phyloP scores from a whole-genome alignment of 148 eudicot genomes.

The Cornus florida region DNA sequence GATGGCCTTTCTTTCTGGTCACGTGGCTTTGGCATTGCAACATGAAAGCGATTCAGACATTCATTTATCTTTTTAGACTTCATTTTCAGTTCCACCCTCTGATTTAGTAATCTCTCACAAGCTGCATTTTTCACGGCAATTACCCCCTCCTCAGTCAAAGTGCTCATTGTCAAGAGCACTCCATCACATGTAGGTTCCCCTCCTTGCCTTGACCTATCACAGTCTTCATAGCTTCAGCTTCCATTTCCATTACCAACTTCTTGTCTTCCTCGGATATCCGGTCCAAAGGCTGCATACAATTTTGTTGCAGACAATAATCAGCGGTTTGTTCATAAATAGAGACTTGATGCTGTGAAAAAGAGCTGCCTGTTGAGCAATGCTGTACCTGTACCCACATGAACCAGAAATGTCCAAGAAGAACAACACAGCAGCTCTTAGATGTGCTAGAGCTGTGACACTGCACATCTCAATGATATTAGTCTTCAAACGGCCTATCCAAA shows the following conservation, averaged over 20 bases:
- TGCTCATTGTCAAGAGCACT: constrained; percentile 4
- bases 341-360: constrained; percentile 91
- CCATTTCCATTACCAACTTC: constrained; percentile 47
- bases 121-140: constrained; percentile 46
- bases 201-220: constrained; percentile 42
- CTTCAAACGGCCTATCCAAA: constrained; percentile 55
- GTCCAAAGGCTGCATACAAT: constrained; percentile 45
- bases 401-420: constrained; percentile 91
- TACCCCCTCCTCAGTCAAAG: constrained; percentile 53
- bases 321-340: constrained; percentile 86
- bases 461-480: constrained; percentile 57
- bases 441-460: constrained; percentile 72
- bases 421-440: constrained; percentile 83
- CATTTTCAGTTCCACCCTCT: constrained; percentile 54
- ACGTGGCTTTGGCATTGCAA: constrained; percentile 47
- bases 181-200: constrained; percentile 43
- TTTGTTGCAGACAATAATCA: constrained; percentile 54
- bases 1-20: constrained; percentile 40
- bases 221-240: constrained; percentile 48
- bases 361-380: constrained; percentile 85
- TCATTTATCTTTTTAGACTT: constrained; percentile 55
- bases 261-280: constrained; percentile 38
- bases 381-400: constrained; percentile 86
- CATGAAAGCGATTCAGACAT: constrained; percentile 51
- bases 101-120: constrained; percentile 50